Evolutionary conservation across 1,284 basidiomycete species (phyloP).

Genomic region (Microbotryum scabiosae): DNA sequence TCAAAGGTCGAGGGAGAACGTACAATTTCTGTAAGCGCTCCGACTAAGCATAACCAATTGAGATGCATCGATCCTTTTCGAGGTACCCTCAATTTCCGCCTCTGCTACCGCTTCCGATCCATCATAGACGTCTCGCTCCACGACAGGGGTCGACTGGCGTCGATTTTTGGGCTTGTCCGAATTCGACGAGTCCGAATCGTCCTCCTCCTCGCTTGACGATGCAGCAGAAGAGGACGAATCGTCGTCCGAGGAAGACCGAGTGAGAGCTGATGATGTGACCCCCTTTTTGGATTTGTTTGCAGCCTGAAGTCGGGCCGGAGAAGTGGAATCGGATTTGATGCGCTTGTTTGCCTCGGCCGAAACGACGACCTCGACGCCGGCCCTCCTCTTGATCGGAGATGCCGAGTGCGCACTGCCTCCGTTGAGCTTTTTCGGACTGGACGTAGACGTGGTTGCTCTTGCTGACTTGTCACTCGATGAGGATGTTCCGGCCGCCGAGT

Average conservation of each 20-base stretch:
- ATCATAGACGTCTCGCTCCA: constrained; percentile 8
- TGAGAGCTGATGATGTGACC: neutral
- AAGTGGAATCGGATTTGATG: no score
- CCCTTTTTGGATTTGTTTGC: no score
- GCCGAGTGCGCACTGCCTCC: no score
- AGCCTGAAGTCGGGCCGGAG: no score
- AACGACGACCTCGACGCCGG: no score
- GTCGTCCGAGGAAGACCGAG: neutral
- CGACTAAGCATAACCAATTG: constrained; percentile 9
- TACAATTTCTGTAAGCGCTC: constrained; percentile 17
- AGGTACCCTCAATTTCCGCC: neutral
- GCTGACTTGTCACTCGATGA: no score
- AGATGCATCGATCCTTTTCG: constrained; percentile 7
- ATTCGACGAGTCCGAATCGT: neutral
- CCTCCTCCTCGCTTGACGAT: neutral
- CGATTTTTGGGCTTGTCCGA: constrained; percentile 6
- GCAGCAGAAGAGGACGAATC: neutral
- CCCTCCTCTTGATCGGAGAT: no score
- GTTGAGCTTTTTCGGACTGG: no score
- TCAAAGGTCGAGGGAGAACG: neutral
- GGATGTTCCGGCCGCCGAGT: no score
- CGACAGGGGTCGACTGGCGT: constrained; percentile 1
- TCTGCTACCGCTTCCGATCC: no score
- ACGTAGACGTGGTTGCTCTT: no score
- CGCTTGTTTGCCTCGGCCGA: no score